Conservation (phyloP, 1,284 basidiomycete species). For the Phellinidium pouzarii region DNA sequence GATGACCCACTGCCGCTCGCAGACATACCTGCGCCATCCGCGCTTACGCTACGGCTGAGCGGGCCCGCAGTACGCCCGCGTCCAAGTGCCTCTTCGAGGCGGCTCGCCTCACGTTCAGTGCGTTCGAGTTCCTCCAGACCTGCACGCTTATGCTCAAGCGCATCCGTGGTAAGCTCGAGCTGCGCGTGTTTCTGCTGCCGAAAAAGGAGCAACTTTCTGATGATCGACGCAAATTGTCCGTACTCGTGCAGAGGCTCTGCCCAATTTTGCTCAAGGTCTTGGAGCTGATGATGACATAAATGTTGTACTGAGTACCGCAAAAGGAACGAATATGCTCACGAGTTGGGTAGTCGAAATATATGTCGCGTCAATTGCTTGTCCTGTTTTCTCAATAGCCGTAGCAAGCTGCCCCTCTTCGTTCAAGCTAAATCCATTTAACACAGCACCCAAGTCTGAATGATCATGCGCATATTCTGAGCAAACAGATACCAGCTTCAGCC, state of each 20-base stretch:
- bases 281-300: slow-evolving; percentile 47
- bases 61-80: slow-evolving; percentile 38
- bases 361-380: slow-evolving; percentile 91
- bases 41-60: slow-evolving; percentile 21
- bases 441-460: slow-evolving; percentile 90
- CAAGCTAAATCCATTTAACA: slow-evolving; percentile 92
- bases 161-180: slow-evolving; percentile 94
- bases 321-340: slow-evolving; percentile 39
- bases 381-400: slow-evolving; percentile 82
- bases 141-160: slow-evolving; percentile 81
- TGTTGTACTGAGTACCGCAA: background rate
- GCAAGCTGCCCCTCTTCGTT: slow-evolving; percentile 74
- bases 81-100: slow-evolving; percentile 83
- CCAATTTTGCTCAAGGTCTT: slow-evolving; percentile 88
- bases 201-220: slow-evolving; percentile 90
- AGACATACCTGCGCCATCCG: background rate
- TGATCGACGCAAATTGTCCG: slow-evolving; percentile 89
- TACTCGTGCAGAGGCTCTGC: slow-evolving; percentile 97
- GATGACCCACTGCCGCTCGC: background rate
- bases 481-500: background rate
- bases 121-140: slow-evolving; percentile 88
- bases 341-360: slow-evolving; percentile 89
- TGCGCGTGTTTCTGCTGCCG: slow-evolving; percentile 98
- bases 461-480: slow-evolving; percentile 77
- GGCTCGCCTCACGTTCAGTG: slow-evolving; percentile 84